Base-by-base conservation (phyloP, 2,329 filamentous ascomycete species). In the Ascochyta koolunga region DNA sequence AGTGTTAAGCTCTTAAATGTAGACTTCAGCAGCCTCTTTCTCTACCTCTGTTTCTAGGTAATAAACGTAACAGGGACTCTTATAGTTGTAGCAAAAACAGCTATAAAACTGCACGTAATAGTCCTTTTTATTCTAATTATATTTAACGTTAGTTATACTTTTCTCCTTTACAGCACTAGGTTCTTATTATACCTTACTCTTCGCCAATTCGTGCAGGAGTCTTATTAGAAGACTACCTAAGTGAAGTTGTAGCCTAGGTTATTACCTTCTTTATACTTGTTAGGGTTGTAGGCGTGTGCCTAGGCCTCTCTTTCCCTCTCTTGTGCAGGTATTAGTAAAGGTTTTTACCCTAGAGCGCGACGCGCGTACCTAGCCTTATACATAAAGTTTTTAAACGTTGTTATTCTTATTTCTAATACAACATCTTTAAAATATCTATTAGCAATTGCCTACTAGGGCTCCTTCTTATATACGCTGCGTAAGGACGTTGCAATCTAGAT, bases 311-410 rank as follows among this genome's bases (percentile, higher is more conserved):
- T 18, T 10, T 44, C 15, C 3, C 24, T 1, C 15, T 44, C 41
- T 44, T 44, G 7, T 16, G 22, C 10, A 10, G 19, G 18, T 8
- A 27, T 51, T 9, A 24, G 18, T 2, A 3, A 18, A 9, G 21
- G 51, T 19, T 47, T 54, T 44, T 19, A 49, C 3, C 44, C 33
- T 21, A 38, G 51, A 5, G 29, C 29, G 2, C 19, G 3, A 2
- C 39, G 18, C 9, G n/a, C 21, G 24, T 49, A 54, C 1, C 51
- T 15, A 49, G 51, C 51, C 11, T 35, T 13, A 29, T 49, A 54
- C 44, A 54, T 49, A n/a, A 54, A 11, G 18, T 54, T 49, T 54
- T 54, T 25, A 48, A 49, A 49, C 5, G 39, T 54, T 21, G 33
- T 42, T 13, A 40, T 29, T 18, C 51, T 54, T 1, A 44, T 25